Evolutionary conservation across 2,329 filamentous ascomycete species (phyloP), one percentile per base, ranked within the genome.

Genomic region (Fusarium keratoplasticum): DNA sequence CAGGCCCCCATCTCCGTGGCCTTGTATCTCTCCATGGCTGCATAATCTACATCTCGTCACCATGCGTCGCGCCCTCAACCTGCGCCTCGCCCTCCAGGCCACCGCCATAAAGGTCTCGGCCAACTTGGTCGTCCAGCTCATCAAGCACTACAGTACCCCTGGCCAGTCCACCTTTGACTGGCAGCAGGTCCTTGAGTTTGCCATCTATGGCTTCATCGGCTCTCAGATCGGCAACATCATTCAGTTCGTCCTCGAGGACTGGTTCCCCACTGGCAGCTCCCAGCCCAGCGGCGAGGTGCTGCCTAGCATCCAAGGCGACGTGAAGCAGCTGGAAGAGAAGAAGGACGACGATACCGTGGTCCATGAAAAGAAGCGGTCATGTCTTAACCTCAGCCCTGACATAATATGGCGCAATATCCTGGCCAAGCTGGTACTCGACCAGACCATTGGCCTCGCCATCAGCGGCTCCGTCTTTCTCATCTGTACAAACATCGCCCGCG

Each of bases 101-200:
- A 76, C 77, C 58, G 62, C 74, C 50, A 75, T 81, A 65, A 81
- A 81, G 72, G 78, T 81, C 44, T 80, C 78, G 29, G 79, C 79
- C 64, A 81, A 81, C 62, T 71, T 81, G 40, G 77, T 81, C 66
- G 80, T 80, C 36, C 79, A 81, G 70, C 38, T 75, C 67, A 66
- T 80, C 63, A 69, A 64, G 25, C 70, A 71, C 63, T 70, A 66
- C 22, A 76, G 62, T 20, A 72, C 71, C 33, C 70, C 79, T 5
- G 65, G 60, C 3, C 35, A 71, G 18, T 64, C 70, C 11, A 64
- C 73, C 5, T 74, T 82, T 67, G 82, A 83, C 73, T 64, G 64
- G 61, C 82, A 82, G 71, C 82, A 82, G 70, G 78, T 83, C 22
- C 42, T 78, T 35, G 82, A 83, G 74, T 83, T 83, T 61, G 82